phyloP scores from a whole-genome alignment of 2,329 filamentous ascomycete genomes.

The Trichophyton simii region DNA sequence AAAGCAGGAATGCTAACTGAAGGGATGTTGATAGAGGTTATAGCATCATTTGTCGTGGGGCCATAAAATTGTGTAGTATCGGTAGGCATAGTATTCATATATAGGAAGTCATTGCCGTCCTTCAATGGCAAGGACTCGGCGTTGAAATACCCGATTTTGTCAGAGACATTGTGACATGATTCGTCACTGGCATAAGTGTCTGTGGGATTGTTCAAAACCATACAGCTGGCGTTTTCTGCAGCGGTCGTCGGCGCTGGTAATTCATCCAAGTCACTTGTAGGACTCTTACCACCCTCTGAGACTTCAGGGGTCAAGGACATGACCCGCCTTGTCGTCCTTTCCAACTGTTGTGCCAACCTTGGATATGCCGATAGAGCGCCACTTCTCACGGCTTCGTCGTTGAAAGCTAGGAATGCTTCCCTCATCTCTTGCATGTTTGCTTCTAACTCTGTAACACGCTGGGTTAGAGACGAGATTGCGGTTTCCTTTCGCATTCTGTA shows the following conservation, averaged over 20 bases:
- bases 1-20: background rate
- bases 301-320: constrained; percentile 34
- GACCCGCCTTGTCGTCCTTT: constrained; percentile 46
- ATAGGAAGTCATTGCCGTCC: background rate
- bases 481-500: constrained; percentile 76
- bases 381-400: constrained; percentile 47
- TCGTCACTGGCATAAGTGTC: background rate
- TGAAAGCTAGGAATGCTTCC: constrained; percentile 54
- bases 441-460: constrained; percentile 55
- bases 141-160: background rate
- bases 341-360: constrained; percentile 46
- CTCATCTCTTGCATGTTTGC: constrained; percentile 61
- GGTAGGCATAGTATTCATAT: background rate
- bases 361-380: constrained; percentile 48
- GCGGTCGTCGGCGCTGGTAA: background rate
- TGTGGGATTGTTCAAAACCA: background rate
- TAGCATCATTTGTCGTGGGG: background rate
- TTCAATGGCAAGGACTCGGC: background rate
- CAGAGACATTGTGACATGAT: background rate
- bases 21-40: background rate
- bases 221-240: background rate
- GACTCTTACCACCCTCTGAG: background rate
- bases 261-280: background rate
- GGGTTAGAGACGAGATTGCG: constrained; percentile 60
- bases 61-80: background rate